phyloP scores from a whole-genome alignment of 2,329 filamentous ascomycete genomes.

The Talaromyces pinophilus region DNA sequence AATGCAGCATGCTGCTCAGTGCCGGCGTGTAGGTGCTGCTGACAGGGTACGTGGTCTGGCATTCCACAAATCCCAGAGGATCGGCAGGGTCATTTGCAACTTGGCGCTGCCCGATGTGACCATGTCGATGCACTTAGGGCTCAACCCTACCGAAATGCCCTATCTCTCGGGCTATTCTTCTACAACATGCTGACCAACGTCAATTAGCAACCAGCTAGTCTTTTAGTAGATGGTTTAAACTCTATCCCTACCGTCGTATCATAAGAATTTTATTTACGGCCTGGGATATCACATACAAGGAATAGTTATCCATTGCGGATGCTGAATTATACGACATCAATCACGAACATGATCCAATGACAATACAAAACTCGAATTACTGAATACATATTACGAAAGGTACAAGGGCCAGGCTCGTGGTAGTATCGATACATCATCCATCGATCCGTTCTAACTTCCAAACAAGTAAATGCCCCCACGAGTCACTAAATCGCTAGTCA shows the following conservation, averaged over 20 bases:
- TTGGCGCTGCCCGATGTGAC: constrained; percentile 13
- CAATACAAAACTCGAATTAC: too few relatives aligned
- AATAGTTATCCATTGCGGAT: neutral
- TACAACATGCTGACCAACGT: neutral
- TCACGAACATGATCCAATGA: neutral
- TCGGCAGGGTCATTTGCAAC: neutral
- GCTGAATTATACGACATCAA: neutral
- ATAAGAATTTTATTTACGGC: neutral
- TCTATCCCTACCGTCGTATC: neutral
- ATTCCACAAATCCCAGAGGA: constrained; percentile 3
- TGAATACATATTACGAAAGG: neutral
- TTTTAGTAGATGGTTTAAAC: neutral
- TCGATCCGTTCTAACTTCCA: neutral
- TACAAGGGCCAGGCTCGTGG: neutral
- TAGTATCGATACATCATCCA: neutral
- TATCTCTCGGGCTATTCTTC: neutral
- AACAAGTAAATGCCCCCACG: neutral
- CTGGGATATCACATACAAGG: neutral
- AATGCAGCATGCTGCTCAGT: neutral
- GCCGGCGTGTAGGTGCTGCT: neutral
- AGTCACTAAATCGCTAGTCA: neutral
- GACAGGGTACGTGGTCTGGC: constrained; percentile 8
- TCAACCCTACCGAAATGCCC: constrained; percentile 5
- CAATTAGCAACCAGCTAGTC: neutral
- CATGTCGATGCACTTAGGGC: neutral